These are phyloP conservation scores for Phlebiopsis flavidoalba DNA, from an alignment of 768 basidiomycete species.

Conservation along the genomic window DNA sequence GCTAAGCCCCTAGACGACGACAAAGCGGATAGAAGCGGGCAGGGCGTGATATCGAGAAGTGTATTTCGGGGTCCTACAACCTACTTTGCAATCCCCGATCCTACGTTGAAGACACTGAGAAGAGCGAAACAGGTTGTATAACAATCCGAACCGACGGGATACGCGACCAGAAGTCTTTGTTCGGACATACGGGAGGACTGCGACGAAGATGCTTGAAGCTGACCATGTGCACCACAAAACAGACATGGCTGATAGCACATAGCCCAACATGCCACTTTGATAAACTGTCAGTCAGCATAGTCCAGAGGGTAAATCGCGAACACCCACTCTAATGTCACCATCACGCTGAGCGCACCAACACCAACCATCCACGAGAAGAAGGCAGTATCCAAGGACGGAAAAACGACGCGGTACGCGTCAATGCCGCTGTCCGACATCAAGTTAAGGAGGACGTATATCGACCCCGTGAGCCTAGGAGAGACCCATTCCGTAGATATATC, in stretches of 20 bases:
- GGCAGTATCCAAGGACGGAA: conserved; percentile 93
- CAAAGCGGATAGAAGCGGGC: background rate
- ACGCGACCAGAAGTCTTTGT: conserved; percentile 92
- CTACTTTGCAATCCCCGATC: conserved; percentile 31
- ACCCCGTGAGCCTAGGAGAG: conserved; percentile 89
- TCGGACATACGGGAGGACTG: conserved; percentile 94
- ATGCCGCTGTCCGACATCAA: conserved; percentile 95
- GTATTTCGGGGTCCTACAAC: background rate
- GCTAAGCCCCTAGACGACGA: background rate
- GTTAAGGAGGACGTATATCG: conserved; percentile 92
- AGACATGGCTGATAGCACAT: conserved; percentile 73
- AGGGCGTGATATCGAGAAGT: background rate
- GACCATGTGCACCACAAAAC: conserved; percentile 97
- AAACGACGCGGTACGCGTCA: conserved; percentile 90
- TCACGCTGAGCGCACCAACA: conserved; percentile 83
- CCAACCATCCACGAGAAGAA: conserved; percentile 97
- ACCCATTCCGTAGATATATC: conserved; percentile 97
- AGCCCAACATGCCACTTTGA: conserved; percentile 75
- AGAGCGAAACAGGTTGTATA: conserved; percentile 95
- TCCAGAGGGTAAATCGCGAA: background rate
- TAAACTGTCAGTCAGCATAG: background rate
- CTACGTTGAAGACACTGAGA: conserved; percentile 82
- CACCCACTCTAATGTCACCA: conserved; percentile 83
- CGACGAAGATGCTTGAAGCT: conserved; percentile 93
- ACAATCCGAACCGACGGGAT: conserved; percentile 89